These are phyloP conservation scores for Thraustochytrium sp. DNA, from an alignment of 352 stramenopile species.

Conservation along the genomic window DNA sequence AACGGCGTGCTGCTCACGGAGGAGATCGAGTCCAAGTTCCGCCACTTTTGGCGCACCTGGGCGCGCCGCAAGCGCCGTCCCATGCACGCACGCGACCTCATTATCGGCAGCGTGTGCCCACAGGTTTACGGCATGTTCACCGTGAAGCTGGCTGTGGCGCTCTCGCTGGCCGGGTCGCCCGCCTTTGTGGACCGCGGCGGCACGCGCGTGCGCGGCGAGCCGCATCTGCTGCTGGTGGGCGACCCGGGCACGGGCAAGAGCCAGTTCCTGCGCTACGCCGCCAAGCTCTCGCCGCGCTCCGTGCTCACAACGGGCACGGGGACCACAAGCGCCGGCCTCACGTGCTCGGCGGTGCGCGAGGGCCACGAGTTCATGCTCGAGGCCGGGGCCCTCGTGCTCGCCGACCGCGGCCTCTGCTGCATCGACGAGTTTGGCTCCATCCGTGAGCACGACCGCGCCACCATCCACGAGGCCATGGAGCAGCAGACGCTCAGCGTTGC, in stretches of 20 bases:
- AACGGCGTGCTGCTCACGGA: constrained; percentile 53
- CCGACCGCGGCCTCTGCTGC: constrained; percentile 59
- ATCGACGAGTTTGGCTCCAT: constrained; percentile 98
- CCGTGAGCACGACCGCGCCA: constrained; percentile 73
- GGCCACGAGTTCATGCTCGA: constrained; percentile 90
- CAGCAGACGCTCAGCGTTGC: constrained; percentile 93
- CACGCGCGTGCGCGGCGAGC: constrained; percentile 70
- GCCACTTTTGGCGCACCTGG: constrained; percentile 74
- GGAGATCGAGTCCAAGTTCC: constrained; percentile 78
- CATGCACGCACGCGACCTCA: constrained; percentile 67
- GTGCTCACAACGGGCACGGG: constrained; percentile 93
- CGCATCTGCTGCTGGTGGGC: constrained; percentile 69
- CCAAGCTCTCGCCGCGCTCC: constrained; percentile 82
- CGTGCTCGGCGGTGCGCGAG: constrained; percentile 91
- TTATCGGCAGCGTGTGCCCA: constrained; percentile 84
- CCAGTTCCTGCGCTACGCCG: constrained; percentile 91
- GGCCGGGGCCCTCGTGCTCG: constrained; percentile 84
- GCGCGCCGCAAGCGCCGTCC: background rate
- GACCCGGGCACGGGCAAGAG: constrained; percentile 75
- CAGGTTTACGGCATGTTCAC: constrained; percentile 85
- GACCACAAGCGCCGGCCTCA: constrained; percentile 90
- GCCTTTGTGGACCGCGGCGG: constrained; percentile 62
- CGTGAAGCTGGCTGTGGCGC: constrained; percentile 82
- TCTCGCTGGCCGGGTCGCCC: constrained; percentile 85
- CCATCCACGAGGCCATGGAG: constrained; percentile 96